A percentile compares a stretch with the other conserved stretches of the same genome.
Conservation (phyloP, 257 asterid species). For the Schizonepeta tenuifolia region DNA sequence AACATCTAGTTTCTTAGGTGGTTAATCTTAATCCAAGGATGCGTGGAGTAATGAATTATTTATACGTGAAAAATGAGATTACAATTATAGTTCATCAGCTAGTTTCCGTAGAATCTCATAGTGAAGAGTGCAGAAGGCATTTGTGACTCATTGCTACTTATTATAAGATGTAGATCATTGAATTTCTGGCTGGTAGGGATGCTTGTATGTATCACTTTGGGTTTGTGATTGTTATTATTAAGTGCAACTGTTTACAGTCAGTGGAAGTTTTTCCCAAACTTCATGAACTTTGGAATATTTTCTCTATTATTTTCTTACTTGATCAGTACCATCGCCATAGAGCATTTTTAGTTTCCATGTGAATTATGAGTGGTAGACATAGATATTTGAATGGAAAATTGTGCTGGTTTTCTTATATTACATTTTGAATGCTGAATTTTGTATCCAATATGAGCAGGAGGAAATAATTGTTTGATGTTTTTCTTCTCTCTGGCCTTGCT, state of each 20-base stretch:
- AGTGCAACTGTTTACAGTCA: not conserved
- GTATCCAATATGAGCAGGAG: not conserved
- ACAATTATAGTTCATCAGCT: not conserved
- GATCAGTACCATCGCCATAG: not conserved
- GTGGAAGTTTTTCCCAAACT: conserved; percentile 1
- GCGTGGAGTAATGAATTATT: not conserved
- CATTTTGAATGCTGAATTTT: not conserved
- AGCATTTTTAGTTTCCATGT: not conserved
- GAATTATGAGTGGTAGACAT: not conserved
- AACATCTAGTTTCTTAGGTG: not conserved
- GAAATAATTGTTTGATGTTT: conserved; percentile 2
- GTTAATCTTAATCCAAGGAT: not conserved
- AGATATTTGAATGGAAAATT: not conserved
- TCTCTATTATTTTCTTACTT: not conserved
- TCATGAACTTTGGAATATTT: not conserved
- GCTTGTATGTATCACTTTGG: not conserved
- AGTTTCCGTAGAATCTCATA: not conserved
- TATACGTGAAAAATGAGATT: not conserved
- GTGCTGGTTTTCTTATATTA: conserved; percentile 4
- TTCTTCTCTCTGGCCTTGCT: not conserved
- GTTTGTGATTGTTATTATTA: not conserved
- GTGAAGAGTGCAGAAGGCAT: too few species aligned
- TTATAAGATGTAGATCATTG: not conserved
- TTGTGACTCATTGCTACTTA: not conserved
- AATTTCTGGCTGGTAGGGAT: conserved; percentile 1